Percentiles rank a stretch among this genome's conserved stretches.
phyloP scores from a whole-genome alignment of 768 basidiomycete species.

The Hygrophoropsis aurantiaca region DNA sequence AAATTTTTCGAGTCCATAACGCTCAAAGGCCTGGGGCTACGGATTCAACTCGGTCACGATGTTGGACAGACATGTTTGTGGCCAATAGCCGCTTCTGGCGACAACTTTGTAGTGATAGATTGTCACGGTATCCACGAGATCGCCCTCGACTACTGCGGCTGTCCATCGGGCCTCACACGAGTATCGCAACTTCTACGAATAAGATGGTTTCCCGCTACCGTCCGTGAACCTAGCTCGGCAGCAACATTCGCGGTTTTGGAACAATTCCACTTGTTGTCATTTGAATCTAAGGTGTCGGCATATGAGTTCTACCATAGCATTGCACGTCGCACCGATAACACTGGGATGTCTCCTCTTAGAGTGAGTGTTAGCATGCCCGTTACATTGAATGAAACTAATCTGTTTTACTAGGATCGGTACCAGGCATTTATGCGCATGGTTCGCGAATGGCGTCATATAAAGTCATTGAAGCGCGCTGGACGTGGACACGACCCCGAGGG shows the following conservation, averaged over 20 bases:
- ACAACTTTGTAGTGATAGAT: no score
- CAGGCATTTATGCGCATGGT: constrained; percentile 12
- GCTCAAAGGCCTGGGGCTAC: constrained; percentile 2
- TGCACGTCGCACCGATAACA: constrained; percentile 22
- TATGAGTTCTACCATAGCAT: constrained; percentile 32
- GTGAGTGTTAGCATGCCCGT: constrained; percentile 14
- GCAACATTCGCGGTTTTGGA: constrained; percentile 23
- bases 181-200: constrained; percentile 13
- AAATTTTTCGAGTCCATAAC: not conserved
- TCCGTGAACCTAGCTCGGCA: constrained; percentile 23
- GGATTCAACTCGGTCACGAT: constrained; percentile 3
- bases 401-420: constrained; percentile 11
- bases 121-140: no score
- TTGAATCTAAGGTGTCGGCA: constrained; percentile 27
- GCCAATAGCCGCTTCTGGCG: not conserved
- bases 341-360: constrained; percentile 15
- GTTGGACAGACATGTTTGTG: not conserved
- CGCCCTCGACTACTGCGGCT: constrained; percentile 7
- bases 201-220: constrained; percentile 31
- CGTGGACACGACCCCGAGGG: constrained; percentile 23
- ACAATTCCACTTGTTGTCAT: constrained; percentile 13
- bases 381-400: no score
- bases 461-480: constrained; percentile 22
- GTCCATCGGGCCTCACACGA: not conserved
- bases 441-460: constrained; percentile 21